Evolutionary conservation across 108 stramenopile genomes (phyloP).

Genomic region (Cyclotella cryptica): DNA sequence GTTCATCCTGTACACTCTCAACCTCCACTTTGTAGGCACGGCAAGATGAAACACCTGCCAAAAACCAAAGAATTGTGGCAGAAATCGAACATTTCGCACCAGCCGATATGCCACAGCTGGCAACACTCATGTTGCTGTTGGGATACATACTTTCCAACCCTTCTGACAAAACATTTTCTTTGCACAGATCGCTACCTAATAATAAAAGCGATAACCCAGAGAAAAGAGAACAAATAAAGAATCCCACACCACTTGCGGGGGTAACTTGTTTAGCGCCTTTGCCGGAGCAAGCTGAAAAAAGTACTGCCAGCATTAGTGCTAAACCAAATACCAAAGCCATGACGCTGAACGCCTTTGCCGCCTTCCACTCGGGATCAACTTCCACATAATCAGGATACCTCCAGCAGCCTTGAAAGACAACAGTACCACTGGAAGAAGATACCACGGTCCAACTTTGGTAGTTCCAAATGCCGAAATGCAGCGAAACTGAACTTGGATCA

Average conservation of each 20-base stretch:
- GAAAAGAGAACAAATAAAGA: slow-evolving; percentile 31
- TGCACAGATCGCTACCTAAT: slow-evolving; percentile 49
- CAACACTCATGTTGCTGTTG: neutral
- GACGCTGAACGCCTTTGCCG: slow-evolving; percentile 42
- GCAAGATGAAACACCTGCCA: slow-evolving; percentile 27
- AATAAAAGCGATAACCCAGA: slow-evolving; percentile 52
- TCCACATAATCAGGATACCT: slow-evolving; percentile 29
- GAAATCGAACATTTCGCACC: slow-evolving; percentile 50
- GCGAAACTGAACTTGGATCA: neutral
- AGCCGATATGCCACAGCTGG: slow-evolving; percentile 8
- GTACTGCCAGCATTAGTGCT: slow-evolving; percentile 20
- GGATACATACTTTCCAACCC: neutral
- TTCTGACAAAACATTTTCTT: slow-evolving; percentile 25
- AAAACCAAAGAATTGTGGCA: slow-evolving; percentile 53
- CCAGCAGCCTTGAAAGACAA: slow-evolving; percentile 31
- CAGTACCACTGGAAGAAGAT: slow-evolving; percentile 4
- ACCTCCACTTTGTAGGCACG: neutral
- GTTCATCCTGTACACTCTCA: neutral
- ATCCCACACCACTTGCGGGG: slow-evolving; percentile 12
- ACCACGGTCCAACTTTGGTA: slow-evolving; percentile 31
- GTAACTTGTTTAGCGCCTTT: slow-evolving; percentile 5
- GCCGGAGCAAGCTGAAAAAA: slow-evolving; percentile 21
- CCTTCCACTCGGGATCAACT: slow-evolving; percentile 49
- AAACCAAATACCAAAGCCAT: slow-evolving; percentile 49
- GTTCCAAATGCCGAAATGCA: slow-evolving; percentile 44